Percentiles rank a stretch among this genome's conserved stretches.
Conservation (phyloP, 257 asterid species). For the Solanum paucissectum region DNA sequence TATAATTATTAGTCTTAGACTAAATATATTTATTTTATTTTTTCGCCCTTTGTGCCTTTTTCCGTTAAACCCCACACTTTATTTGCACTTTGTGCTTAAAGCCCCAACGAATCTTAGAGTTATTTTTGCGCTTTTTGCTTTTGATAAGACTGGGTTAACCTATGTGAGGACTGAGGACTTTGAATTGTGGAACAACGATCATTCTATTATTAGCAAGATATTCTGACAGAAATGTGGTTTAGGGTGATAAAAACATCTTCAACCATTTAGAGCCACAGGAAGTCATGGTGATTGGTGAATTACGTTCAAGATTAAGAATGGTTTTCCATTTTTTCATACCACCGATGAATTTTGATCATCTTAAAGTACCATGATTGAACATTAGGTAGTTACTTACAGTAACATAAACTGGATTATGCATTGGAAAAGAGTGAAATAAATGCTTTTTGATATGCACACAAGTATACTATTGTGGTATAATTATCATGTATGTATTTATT, state of each 20-base stretch:
- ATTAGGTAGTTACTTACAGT: not conserved
- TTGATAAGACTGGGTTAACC: not conserved
- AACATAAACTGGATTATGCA: not conserved
- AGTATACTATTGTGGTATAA: not conserved
- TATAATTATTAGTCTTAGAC: not conserved
- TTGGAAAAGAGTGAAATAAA: not conserved
- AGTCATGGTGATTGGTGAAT: not conserved
- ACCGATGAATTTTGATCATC: not conserved
- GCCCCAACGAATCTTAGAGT: not conserved
- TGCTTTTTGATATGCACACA: not conserved
- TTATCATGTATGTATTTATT: not conserved
- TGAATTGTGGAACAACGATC: not conserved
- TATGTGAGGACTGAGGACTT: not conserved
- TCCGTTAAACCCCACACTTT: not conserved
- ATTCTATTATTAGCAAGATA: not conserved
- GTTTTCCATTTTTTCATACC: not conserved
- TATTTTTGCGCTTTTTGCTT: not conserved
- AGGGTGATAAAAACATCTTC: not conserved
- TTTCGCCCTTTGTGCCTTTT: not conserved
- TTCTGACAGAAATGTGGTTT: not conserved
- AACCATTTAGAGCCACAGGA: not conserved
- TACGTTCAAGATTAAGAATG: not conserved
- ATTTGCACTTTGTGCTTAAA: not conserved
- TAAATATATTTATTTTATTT: not conserved
- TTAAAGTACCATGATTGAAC: not conserved